A percentile compares a stretch with the other conserved stretches of the same genome.
Conservation (phyloP, 2,329 filamentous ascomycete genomes). For the Scedosporium dehoogii region DNA sequence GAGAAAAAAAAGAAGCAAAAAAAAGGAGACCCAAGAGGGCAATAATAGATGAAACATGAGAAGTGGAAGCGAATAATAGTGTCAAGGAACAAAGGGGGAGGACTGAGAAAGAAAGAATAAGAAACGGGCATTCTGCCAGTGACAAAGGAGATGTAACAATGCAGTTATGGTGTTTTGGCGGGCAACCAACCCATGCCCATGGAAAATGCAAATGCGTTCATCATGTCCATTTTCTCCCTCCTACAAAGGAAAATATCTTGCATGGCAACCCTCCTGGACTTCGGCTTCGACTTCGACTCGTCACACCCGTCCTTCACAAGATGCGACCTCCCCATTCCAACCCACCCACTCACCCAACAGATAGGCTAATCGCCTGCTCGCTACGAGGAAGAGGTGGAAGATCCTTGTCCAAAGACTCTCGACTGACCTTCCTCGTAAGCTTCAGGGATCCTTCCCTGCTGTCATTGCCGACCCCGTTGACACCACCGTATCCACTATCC, state of each 20-base stretch:
- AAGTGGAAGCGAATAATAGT: neutral
- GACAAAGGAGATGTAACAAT: slow-evolving; percentile 12
- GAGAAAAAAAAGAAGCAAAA: too few species aligned
- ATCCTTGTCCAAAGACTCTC: slow-evolving; percentile 50
- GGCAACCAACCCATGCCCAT: slow-evolving; percentile 12
- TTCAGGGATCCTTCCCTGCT: slow-evolving; percentile 20
- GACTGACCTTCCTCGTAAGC: slow-evolving; percentile 32
- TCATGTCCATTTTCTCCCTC: neutral
- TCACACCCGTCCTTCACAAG: neutral
- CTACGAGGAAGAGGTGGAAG: slow-evolving; percentile 43
- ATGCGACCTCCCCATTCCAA: neutral
- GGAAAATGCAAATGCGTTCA: neutral
- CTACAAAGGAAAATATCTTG: slow-evolving; percentile 8
- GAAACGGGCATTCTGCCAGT: neutral
- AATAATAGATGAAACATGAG: slow-evolving; percentile 9
- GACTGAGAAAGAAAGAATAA: neutral
- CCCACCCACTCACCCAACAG: slow-evolving; percentile 6
- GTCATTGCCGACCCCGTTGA: slow-evolving; percentile 19
- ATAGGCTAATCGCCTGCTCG: slow-evolving; percentile 8
- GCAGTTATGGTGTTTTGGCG: slow-evolving; percentile 8
- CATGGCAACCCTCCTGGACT: too few species aligned
- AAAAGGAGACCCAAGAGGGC: slow-evolving; percentile 7
- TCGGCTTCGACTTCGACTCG: neutral
- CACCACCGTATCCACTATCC: slow-evolving; percentile 35
- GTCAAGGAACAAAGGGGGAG: neutral